Conservation (phyloP, 1,284 basidiomycete species). For the Naganishia albida region DNA sequence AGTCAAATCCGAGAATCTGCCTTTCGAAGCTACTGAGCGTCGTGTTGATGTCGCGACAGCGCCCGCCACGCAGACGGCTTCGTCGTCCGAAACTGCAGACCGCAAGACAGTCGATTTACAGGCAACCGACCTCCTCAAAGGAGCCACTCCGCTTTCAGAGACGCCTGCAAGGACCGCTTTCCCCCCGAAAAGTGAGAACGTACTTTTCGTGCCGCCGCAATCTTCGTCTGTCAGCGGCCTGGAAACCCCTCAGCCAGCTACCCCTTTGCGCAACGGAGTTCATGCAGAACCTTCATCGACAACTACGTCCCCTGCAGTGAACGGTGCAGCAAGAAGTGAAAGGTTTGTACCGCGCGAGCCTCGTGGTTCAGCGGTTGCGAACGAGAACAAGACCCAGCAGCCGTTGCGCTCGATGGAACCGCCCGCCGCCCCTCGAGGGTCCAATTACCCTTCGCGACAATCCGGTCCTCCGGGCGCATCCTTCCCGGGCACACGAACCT, state of each 20-base stretch:
- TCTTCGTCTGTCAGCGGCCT: too few relatives aligned
- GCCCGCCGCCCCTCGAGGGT: not conserved
- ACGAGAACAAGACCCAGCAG: constrained; percentile 11
- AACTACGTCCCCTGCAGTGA: constrained; percentile 29
- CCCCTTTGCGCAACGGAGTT: too few relatives aligned
- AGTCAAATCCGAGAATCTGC: not conserved
- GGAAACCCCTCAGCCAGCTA: too few relatives aligned
- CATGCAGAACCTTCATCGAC: constrained; percentile 26
- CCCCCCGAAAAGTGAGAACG: constrained; percentile 7
- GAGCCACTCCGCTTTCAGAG: not conserved
- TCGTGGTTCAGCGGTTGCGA: not conserved
- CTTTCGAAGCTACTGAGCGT: not conserved
- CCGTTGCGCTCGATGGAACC: constrained; percentile 14
- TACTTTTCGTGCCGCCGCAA: not conserved
- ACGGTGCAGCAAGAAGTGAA: constrained; percentile 34
- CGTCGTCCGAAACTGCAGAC: not conserved
- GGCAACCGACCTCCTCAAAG: not conserved
- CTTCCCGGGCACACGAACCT: not conserved
- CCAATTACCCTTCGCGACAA: constrained; percentile 1
- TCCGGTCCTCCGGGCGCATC: not conserved
- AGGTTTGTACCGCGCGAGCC: constrained; percentile 11
- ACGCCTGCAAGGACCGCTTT: not conserved
- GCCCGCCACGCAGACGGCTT: not conserved
- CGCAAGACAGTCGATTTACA: not conserved
- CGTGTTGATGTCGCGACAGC: not conserved